Percentiles rank a stretch among this genome's conserved stretches.
Conservation (phyloP, 306 rosid genomes). For the Ormosia emarginata region DNA sequence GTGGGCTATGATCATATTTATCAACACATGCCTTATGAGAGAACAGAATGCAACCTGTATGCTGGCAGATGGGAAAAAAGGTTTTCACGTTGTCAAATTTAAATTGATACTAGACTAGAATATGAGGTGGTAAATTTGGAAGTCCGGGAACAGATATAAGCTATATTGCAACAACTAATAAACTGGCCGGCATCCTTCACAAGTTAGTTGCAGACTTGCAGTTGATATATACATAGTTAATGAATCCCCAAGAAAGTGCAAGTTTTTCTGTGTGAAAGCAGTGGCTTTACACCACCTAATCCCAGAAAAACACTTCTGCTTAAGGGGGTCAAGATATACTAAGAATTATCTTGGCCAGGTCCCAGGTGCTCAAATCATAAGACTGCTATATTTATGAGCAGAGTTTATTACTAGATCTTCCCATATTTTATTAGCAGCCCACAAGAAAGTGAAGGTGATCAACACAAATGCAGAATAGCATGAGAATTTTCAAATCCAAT, state of each 20-base stretch:
- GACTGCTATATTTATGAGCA: background rate
- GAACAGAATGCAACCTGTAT: background rate
- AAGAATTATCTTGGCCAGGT: background rate
- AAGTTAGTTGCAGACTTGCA: background rate
- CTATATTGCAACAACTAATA: background rate
- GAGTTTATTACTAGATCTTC: background rate
- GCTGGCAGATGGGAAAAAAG: background rate
- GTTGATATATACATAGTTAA: background rate
- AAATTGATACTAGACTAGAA: background rate
- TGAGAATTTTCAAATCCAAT: background rate
- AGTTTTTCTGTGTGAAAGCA: background rate
- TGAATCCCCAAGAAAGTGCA: background rate
- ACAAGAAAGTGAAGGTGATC: background rate
- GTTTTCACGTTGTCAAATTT: background rate
- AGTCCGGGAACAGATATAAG: background rate
- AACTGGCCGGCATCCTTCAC: background rate
- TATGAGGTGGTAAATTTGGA: background rate
- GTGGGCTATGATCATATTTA: background rate
- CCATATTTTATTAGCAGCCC: background rate
- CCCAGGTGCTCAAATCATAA: background rate
- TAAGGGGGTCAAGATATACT: background rate
- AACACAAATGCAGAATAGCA: background rate
- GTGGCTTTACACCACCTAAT: background rate
- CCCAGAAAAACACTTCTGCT: background rate
- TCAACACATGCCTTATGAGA: background rate